Evolutionary conservation across 768 basidiomycete genomes (phyloP).

Genomic region (Termitomyces sp.): DNA sequence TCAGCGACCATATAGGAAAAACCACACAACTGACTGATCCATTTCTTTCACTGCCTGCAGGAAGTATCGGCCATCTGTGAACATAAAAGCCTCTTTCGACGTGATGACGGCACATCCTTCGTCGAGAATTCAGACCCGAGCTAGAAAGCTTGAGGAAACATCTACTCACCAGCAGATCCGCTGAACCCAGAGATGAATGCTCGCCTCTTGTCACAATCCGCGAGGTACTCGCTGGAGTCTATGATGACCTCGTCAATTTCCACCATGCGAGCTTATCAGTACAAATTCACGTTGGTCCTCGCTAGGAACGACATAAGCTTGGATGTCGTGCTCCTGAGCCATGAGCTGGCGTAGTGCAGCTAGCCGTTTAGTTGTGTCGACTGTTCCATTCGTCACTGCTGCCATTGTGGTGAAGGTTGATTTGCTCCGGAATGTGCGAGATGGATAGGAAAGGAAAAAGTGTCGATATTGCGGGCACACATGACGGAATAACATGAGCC

Average conservation of each 20-base stretch:
- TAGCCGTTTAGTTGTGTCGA: constrained; percentile 63
- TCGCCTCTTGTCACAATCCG: constrained; percentile 77
- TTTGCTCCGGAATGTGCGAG: neutral
- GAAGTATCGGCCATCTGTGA: constrained; percentile 96
- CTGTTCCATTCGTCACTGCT: constrained; percentile 33
- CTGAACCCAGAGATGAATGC: constrained; percentile 91
- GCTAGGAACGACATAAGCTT: constrained; percentile 80
- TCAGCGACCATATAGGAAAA: neutral
- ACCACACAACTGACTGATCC: constrained; percentile 50
- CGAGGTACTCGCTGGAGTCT: constrained; percentile 90
- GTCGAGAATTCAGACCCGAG: neutral
- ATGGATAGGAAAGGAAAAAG: constrained; percentile 2
- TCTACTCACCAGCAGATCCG: constrained; percentile 76
- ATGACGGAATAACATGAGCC: constrained; percentile 10
- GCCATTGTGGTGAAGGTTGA: constrained; percentile 24
- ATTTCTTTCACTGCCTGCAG: constrained; percentile 89
- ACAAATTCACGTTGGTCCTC: constrained; percentile 82
- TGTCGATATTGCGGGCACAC: constrained; percentile 9
- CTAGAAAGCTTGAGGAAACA: neutral
- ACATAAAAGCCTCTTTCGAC: constrained; percentile 65
- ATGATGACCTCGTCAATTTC: neutral
- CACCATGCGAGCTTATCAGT: neutral
- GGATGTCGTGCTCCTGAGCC: constrained; percentile 43
- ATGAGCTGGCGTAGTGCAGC: constrained; percentile 64
- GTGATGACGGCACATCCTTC: constrained; percentile 78